Base-by-base conservation (phyloP, 2,329 filamentous ascomycete species). In the Emmonsiellopsis sp. region DNA sequence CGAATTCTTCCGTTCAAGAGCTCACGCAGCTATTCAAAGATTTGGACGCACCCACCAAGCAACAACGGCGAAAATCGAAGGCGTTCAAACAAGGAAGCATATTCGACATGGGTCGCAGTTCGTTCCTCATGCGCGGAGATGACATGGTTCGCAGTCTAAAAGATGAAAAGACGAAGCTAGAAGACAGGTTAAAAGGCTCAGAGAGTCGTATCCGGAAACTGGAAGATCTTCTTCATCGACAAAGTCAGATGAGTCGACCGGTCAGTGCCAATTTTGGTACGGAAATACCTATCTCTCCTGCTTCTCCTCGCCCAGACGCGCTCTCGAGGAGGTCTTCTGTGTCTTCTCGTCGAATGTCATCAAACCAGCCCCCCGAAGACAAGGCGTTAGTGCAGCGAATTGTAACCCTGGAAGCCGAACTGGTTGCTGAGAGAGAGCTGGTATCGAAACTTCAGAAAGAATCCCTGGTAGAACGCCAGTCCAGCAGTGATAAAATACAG, bases 51-150 rank as follows among this genome's bases (percentile, higher is more conserved):
- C 90, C 92, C 2, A 93, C 88, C 0, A 89, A 86, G 61, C 88
- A 93, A 66, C 91, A 95, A 65, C 82, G 85, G 56, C 91, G 89
- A 68, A 83, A 89, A 54, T 82, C 93, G 6, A 95, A 92, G 67
- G 90, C 89, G 5, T 97, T 98, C 75, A 96, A 96, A 66, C 93
- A 94, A 65, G 93, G 93, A 13, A 97, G 93, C 65, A 81, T 97
- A 39, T 90, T 96, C 62, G 93, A 97, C 66, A 79, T 96, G 56
- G 89, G 89, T n/a, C 83, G 86, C 63, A 94, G 88, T 59, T 92
- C 89, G 1, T 78, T 96, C 8, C 73, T 95, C 62, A 81, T 95
- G 11, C 84, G 88, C 40, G 90, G 88, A n/a, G 89, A 95, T 62
- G 91, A 96, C 57, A 75, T 91, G 57, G 78, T 87, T 36, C 79